Percentiles rank a stretch among this genome's conserved stretches.
Conservation (phyloP, 768 basidiomycete species). For the Leccinum rimulosum region DNA sequence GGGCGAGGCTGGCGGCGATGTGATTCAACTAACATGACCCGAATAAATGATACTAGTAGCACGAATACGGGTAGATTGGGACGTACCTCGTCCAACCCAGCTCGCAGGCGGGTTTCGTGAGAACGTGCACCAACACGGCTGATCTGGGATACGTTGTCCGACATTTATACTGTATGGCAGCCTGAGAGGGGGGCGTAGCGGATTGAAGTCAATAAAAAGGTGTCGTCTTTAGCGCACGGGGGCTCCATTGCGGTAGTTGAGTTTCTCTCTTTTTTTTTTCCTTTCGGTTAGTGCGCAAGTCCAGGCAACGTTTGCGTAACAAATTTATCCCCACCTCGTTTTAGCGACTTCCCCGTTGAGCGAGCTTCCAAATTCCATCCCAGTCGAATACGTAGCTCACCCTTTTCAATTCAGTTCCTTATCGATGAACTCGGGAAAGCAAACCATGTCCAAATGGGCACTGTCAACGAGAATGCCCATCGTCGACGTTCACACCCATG, state of each 20-base stretch:
- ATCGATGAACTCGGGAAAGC: slow-evolving; percentile 30
- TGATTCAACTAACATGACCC: slow-evolving; percentile 20
- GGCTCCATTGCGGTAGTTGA: slow-evolving; percentile 8
- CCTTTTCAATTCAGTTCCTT: slow-evolving; percentile 11
- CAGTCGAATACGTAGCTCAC: slow-evolving; percentile 7
- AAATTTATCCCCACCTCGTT: slow-evolving; percentile 19
- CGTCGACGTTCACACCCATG: slow-evolving; percentile 84
- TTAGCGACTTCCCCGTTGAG: slow-evolving; percentile 3
- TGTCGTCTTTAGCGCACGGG: background rate
- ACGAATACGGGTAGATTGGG: background rate
- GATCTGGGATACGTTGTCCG: background rate
- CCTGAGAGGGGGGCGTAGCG: background rate
- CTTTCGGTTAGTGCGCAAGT: slow-evolving; percentile 16
- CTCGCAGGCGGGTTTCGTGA: slow-evolving; percentile 18
- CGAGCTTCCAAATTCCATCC: slow-evolving; percentile 12
- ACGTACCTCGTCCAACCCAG: slow-evolving; percentile 30
- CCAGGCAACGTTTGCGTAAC: slow-evolving; percentile 7
- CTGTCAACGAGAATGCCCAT: slow-evolving; percentile 37
- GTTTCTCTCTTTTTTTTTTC: background rate
- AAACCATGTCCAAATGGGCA: slow-evolving; percentile 22
- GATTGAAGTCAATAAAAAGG: background rate
- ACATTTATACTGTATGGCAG: slow-evolving; percentile 3
- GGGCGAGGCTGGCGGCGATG: slow-evolving; percentile 26
- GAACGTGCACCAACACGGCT: slow-evolving; percentile 6
- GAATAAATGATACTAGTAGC: background rate